Evolutionary conservation across 2,329 filamentous ascomycete species (phyloP).

Genomic region (Colletotrichum somersetense): DNA sequence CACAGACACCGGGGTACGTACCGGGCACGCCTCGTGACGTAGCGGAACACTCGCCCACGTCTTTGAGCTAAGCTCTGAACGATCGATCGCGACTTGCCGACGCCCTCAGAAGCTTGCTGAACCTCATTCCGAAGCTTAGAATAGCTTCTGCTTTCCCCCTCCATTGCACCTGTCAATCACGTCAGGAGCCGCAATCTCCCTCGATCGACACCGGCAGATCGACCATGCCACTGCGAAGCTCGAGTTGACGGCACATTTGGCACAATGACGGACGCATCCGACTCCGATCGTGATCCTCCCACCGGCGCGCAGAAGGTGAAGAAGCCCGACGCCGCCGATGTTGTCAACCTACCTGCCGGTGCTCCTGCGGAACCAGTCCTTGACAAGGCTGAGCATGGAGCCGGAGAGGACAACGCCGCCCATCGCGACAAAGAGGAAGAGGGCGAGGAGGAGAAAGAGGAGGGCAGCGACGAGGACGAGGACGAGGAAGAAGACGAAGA

Average conservation of each 20-base stretch:
- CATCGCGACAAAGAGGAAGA: constrained; percentile 41
- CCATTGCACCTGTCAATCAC: background rate
- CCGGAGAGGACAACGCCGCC: constrained; percentile 44
- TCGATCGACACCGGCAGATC: constrained; percentile 7
- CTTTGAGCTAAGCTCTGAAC: constrained; percentile 29
- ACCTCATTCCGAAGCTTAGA: constrained; percentile 12
- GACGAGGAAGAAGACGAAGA: constrained; percentile 64
- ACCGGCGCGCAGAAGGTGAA: constrained; percentile 37
- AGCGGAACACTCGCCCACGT: constrained; percentile 22
- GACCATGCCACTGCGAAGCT: constrained; percentile 28
- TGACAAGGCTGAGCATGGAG: constrained; percentile 40
- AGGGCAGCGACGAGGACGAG: constrained; percentile 46
- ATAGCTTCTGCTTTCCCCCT: background rate
- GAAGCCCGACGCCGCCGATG: constrained; percentile 21
- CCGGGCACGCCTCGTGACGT: constrained; percentile 38
- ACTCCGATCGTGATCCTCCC: constrained; percentile 27
- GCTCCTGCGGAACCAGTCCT: constrained; percentile 23
- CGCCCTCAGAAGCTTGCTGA: constrained; percentile 20
- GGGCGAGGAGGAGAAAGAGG: constrained; percentile 35
- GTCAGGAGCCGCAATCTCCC: background rate
- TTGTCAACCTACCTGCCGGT: constrained; percentile 10
- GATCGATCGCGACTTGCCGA: background rate
- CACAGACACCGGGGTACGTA: constrained; percentile 24
- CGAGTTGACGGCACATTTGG: constrained; percentile 44
- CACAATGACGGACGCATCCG: constrained; percentile 56